phyloP scores from a whole-genome alignment of 306 rosid species.

The Cucurbita maxima region DNA sequence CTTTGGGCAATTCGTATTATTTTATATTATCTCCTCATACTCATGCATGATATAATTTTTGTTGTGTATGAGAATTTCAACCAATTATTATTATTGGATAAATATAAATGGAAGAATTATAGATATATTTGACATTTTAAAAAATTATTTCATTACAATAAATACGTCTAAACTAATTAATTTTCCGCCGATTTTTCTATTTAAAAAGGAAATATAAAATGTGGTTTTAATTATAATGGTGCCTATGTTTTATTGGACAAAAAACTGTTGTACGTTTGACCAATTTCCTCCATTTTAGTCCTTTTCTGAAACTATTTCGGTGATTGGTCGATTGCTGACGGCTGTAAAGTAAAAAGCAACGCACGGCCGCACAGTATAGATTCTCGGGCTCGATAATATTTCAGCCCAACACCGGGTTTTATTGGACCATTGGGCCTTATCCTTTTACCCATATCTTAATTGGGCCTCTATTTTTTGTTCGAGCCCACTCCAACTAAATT shows the following conservation, averaged over 20 bases:
- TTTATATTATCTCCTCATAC: not conserved
- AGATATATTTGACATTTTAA: too few species aligned
- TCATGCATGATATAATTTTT: not conserved
- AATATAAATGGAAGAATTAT: too few species aligned
- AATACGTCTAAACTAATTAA: not conserved
- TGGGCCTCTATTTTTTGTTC: not conserved
- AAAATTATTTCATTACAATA: too few species aligned
- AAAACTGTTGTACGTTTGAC: too few species aligned
- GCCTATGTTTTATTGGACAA: too few species aligned
- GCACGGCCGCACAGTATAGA: constrained; percentile 5
- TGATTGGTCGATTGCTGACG: constrained; percentile 2
- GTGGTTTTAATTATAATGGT: too few species aligned
- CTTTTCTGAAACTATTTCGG: not conserved
- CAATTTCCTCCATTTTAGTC: too few species aligned
- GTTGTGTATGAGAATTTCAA: not conserved
- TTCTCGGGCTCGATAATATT: not conserved
- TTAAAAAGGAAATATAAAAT: not conserved
- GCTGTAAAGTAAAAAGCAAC: constrained; percentile 3
- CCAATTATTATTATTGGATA: not conserved
- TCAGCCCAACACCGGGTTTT: not conserved
- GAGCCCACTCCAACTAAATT: not conserved
- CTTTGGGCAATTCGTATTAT: not conserved
- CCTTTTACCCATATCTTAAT: not conserved
- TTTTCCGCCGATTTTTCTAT: not conserved
- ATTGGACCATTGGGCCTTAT: not conserved